Percentiles rank a stretch among this genome's conserved stretches.
Conservation (phyloP, 1,284 basidiomycete genomes). For the Schizophyllum amplum region DNA sequence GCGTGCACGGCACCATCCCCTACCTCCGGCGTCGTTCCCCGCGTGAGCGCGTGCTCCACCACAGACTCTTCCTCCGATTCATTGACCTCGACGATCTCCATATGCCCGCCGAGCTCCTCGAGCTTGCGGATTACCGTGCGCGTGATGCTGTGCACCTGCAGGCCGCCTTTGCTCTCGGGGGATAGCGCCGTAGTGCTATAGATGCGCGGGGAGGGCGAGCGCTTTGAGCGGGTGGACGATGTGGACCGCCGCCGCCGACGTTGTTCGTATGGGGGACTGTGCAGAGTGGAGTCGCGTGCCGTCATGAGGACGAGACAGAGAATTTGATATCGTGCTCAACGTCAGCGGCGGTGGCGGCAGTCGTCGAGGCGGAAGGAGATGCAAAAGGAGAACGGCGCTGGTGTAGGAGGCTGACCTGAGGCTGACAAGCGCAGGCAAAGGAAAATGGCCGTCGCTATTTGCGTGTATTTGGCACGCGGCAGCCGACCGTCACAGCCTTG, state of each 20-base stretch:
- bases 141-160: conserved; percentile 10
- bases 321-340: background rate
- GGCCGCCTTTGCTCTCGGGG: conserved; percentile 2
- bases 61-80: conserved; percentile 8
- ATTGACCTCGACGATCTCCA: conserved; percentile 4
- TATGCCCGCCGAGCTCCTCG: conserved; percentile 9
- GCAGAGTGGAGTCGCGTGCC: background rate
- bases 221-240: background rate
- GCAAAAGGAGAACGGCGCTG: background rate
- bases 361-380: background rate
- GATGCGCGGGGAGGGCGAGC: background rate
- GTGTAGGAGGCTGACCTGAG: background rate
- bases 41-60: conserved; percentile 2
- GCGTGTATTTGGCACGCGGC: background rate
- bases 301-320: background rate
- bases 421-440: too few relatives aligned
- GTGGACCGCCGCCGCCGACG: background rate
- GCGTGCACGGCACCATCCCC: too few relatives aligned
- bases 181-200: background rate
- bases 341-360: background rate
- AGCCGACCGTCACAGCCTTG: background rate
- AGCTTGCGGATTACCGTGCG: conserved; percentile 11
- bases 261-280: background rate
- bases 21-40: conserved; percentile 5
- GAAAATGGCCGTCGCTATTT: background rate